Conservation (phyloP, 192 early-diverging fungal species). For the Blastocladiella britannica region DNA sequence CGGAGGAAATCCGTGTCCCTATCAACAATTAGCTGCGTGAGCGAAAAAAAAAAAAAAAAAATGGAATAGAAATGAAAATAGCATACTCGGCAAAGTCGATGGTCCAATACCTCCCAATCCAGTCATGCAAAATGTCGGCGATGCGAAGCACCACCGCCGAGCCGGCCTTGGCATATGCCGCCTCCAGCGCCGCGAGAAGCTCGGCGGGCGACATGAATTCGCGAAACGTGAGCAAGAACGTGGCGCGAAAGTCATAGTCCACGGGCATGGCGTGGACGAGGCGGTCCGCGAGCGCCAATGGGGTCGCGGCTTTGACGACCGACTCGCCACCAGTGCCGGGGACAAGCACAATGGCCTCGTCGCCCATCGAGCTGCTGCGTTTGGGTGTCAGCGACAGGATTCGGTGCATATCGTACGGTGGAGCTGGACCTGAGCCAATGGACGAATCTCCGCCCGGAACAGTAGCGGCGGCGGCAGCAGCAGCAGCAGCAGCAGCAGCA, state of each 20-base stretch:
- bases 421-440: background rate
- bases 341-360: background rate
- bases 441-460: background rate
- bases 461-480: too few species aligned
- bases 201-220: conserved; percentile 16
- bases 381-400: background rate
- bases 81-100: too few species aligned
- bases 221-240: conserved; percentile 26
- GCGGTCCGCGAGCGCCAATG: too few species aligned
- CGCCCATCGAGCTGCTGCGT: background rate
- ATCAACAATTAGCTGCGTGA: too few species aligned
- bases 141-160: too few species aligned
- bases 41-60: too few species aligned
- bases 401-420: background rate
- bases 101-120: too few species aligned
- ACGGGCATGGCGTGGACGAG: too few species aligned
- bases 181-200: conserved; percentile 18
- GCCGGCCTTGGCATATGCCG: too few species aligned
- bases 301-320: background rate
- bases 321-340: background rate
- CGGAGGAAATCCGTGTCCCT: background rate
- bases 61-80: too few species aligned
- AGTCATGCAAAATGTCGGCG: too few species aligned
- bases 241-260: conserved; percentile 29
- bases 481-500: too few species aligned